phyloP scores from a whole-genome alignment of 1,139 yeast species.

The Keqinozyma sinolaborantium region DNA sequence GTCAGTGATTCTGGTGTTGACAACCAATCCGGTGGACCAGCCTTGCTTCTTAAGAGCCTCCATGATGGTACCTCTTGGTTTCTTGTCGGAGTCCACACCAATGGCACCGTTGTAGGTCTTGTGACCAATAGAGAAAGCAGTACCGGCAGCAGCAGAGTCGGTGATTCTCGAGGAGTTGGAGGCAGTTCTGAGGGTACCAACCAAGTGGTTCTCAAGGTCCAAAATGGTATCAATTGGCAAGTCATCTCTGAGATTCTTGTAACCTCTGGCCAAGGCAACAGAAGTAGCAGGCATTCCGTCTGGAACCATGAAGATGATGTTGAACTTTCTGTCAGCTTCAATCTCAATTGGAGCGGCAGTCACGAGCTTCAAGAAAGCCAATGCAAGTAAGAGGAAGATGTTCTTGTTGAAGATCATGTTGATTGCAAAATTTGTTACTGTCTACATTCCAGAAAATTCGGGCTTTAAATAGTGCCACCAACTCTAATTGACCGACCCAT shows the following conservation, averaged over 20 bases:
- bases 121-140: constrained; percentile 78
- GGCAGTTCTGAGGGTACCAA: constrained; percentile 78
- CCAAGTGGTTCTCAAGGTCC: constrained; percentile 58
- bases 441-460: too few species aligned
- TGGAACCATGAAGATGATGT: constrained; percentile 80
- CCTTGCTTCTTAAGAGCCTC: constrained; percentile 82
- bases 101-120: constrained; percentile 85
- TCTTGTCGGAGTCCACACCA: constrained; percentile 58
- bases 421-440: too few species aligned
- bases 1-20: constrained; percentile 66
- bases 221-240: constrained; percentile 52
- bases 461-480: too few species aligned
- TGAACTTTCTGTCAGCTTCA: constrained; percentile 31
- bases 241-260: constrained; percentile 53
- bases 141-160: constrained; percentile 94
- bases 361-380: constrained; percentile 7
- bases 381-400: constrained; percentile 8
- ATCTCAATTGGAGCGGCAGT: constrained; percentile 6
- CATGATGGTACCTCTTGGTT: constrained; percentile 76
- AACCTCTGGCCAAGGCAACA: constrained; percentile 68
- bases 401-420: constrained; percentile 6
- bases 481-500: too few species aligned
- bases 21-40: constrained; percentile 79
- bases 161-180: constrained; percentile 71
- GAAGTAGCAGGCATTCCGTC: constrained; percentile 95